phyloP scores from a whole-genome alignment of 1,284 basidiomycete species.

The Earliella scabrosa region DNA sequence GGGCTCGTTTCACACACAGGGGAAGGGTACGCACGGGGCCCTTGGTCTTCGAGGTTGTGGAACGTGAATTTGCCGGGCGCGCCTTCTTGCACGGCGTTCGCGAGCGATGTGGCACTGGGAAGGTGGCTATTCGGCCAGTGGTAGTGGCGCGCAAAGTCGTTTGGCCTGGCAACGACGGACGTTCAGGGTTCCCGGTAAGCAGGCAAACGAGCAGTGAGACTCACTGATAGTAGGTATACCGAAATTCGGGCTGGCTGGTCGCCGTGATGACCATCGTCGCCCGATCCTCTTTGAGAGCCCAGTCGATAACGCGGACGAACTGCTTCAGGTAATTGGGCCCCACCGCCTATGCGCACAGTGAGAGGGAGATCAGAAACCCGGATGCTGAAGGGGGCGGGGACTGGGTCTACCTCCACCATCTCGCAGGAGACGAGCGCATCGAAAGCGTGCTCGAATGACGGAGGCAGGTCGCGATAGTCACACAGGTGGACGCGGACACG shows the following conservation, averaged over 20 bases:
- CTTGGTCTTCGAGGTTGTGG: constrained; percentile 82
- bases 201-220: constrained; percentile 26
- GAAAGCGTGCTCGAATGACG: constrained; percentile 75
- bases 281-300: constrained; percentile 70
- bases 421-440: constrained; percentile 85
- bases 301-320: constrained; percentile 81
- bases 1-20: no score
- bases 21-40: constrained; percentile 69
- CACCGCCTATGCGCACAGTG: no score
- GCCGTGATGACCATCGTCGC: constrained; percentile 76
- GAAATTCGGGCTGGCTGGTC: constrained; percentile 81
- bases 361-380: no score
- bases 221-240: constrained; percentile 65
- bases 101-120: constrained; percentile 73
- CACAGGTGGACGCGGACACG: constrained; percentile 80
- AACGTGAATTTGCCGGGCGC: constrained; percentile 73
- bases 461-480: constrained; percentile 81
- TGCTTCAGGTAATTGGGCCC: no score
- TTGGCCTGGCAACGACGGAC: constrained; percentile 49
- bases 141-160: constrained; percentile 86
- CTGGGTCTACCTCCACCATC: no score
- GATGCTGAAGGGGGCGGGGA: no score
- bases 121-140: constrained; percentile 90
- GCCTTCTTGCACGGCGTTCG: constrained; percentile 61
- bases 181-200: background rate